A percentile compares a stretch with the other conserved stretches of the same genome.
Evolutionary conservation across 2,329 filamentous ascomycete species (phyloP).

Genomic region (Alternaria brassicae): DNA sequence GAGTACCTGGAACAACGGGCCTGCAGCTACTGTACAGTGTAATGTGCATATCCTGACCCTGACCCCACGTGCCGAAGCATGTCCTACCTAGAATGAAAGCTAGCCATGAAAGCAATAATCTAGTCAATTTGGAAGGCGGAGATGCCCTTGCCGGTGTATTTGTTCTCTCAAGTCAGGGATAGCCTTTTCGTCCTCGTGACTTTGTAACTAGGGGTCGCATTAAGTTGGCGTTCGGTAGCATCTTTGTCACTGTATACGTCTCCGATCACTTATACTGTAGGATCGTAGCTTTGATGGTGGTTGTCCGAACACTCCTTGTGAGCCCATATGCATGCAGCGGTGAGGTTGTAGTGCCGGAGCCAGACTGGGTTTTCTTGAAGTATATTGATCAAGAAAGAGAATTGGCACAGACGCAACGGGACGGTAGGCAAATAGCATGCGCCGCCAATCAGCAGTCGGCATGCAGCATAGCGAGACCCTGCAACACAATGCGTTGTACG

Average conservation of each 20-base stretch:
- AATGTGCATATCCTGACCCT: background rate
- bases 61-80: background rate
- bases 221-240: background rate
- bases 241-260: background rate
- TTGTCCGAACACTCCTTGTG: background rate
- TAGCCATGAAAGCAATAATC: background rate
- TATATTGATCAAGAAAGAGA: background rate
- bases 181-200: background rate
- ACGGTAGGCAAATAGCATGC: background rate
- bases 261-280: background rate
- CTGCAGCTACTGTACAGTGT: constrained; percentile 5
- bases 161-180: background rate
- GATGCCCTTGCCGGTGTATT: background rate
- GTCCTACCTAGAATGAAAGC: background rate
- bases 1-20: constrained; percentile 9
- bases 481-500: background rate
- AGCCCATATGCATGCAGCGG: background rate
- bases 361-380: background rate
- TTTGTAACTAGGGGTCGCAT: background rate
- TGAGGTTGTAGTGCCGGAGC: background rate
- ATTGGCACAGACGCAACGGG: background rate
- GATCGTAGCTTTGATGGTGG: background rate
- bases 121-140: background rate
- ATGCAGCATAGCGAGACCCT: background rate
- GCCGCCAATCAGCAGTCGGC: background rate